phyloP scores from a whole-genome alignment of 148 eudicot genomes.

The Bassia scoparia region DNA sequence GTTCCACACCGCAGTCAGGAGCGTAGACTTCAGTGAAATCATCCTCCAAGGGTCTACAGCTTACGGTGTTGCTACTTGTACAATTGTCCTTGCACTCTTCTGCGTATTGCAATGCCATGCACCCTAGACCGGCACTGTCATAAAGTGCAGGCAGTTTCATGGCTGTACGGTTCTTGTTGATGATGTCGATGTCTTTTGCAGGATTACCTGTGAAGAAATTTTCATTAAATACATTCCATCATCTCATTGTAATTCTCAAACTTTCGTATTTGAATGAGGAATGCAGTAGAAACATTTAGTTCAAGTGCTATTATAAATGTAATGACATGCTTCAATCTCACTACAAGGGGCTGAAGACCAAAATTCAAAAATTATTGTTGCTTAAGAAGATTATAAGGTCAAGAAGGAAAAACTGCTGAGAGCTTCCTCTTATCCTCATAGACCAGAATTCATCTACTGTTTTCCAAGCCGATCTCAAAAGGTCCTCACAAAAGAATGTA shows the following conservation, averaged over 20 bases:
- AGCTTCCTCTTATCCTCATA: too few species aligned
- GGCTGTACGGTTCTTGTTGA: slow-evolving; percentile 70
- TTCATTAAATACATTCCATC: not conserved
- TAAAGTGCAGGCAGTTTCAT: slow-evolving; percentile 40
- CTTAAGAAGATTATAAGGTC: too few species aligned
- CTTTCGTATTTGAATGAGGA: not conserved
- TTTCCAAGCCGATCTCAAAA: too few species aligned
- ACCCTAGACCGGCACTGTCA: slow-evolving; percentile 69
- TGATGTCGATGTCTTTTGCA: slow-evolving; percentile 62
- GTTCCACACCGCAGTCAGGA: slow-evolving; percentile 74
- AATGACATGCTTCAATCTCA: too few species aligned
- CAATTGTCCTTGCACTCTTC: slow-evolving; percentile 57
- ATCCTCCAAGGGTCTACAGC: slow-evolving; percentile 48
- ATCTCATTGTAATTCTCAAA: not conserved
- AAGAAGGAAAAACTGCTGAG: too few species aligned
- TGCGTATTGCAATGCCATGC: slow-evolving; percentile 75
- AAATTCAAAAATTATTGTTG: too few species aligned
- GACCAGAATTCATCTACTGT: too few species aligned
- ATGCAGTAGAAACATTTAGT: not conserved
- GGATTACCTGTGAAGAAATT: slow-evolving; percentile 46
- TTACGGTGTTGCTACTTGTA: slow-evolving; percentile 47
- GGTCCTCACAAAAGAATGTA: too few species aligned
- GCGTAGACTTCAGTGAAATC: slow-evolving; percentile 71
- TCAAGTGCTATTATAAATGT: not conserved
- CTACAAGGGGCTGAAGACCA: too few species aligned